These are phyloP conservation scores for Cryptosporidium ubiquitum DNA, from an alignment of 169 alveolate species.

Conservation along the genomic window DNA sequence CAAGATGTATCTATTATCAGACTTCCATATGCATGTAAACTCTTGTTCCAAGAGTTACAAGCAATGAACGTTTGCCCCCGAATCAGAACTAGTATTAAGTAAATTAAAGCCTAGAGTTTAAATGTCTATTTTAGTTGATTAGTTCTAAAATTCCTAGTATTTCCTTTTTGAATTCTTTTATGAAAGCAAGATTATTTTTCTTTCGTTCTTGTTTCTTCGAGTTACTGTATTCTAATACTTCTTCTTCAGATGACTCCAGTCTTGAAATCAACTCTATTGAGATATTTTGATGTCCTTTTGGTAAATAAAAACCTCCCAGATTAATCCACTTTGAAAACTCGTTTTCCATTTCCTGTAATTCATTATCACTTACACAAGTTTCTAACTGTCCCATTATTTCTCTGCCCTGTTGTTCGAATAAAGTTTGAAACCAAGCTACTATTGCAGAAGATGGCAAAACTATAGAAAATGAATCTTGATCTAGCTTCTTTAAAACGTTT, in stretches of 20 bases:
- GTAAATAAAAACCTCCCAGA: constrained; percentile 7
- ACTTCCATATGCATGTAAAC: constrained; percentile 94
- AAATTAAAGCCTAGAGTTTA: background rate
- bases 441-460: constrained; percentile 16
- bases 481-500: background rate
- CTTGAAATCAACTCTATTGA: background rate
- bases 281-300: constrained; percentile 18
- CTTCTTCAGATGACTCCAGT: background rate
- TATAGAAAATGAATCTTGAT: background rate
- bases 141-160: constrained; percentile 3
- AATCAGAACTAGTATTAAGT: constrained; percentile 49
- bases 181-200: background rate
- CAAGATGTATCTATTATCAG: constrained; percentile 80
- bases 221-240: background rate
- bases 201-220: background rate
- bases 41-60: constrained; percentile 90
- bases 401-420: background rate
- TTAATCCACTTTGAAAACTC: constrained; percentile 18
- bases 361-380: background rate
- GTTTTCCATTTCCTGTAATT: background rate
- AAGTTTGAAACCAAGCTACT: constrained; percentile 23
- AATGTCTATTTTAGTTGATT: background rate
- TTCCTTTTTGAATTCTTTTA: background rate
- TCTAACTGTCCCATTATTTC: background rate
- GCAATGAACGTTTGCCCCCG: constrained; percentile 91